A percentile compares a stretch with the other conserved stretches of the same genome.
Evolutionary conservation across 768 basidiomycete genomes (phyloP).

Genomic region (Kwoniella dendrophila): DNA sequence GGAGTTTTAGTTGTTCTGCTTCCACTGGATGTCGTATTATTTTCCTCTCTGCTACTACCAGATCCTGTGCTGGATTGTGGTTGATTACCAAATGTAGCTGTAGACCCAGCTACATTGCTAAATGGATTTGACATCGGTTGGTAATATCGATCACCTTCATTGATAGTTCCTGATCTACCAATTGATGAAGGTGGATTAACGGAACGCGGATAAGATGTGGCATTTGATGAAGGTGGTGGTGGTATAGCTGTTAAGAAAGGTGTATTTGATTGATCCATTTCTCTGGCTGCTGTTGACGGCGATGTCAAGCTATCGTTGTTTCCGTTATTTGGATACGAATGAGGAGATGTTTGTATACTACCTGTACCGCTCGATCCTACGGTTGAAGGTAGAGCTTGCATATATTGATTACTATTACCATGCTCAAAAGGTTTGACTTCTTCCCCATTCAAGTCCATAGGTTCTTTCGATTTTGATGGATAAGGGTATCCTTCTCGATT

Average conservation of each 20-base stretch:
- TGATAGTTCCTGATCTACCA: slow-evolving; percentile 1
- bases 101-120: not conserved
- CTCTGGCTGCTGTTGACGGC: slow-evolving; percentile 4
- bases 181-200: slow-evolving; percentile 11
- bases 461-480: not conserved
- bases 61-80: not conserved
- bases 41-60: no score
- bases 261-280: slow-evolving; percentile 13
- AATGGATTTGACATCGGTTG: slow-evolving; percentile 3
- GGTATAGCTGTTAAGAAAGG: slow-evolving; percentile 17
- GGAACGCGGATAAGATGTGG: slow-evolving; percentile 25
- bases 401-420: not conserved
- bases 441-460: slow-evolving; percentile 23
- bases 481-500: slow-evolving; percentile 10
- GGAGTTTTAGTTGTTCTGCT: not conserved
- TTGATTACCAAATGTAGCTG: slow-evolving; percentile 11
- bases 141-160: not conserved
- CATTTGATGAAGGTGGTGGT: slow-evolving; percentile 20
- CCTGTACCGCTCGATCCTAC: no score
- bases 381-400: no score
- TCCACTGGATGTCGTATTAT: no score
- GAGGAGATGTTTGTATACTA: no score
- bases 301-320: no score
- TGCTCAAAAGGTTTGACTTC: slow-evolving; percentile 29
- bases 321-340: no score